These are phyloP conservation scores for Bimuria novae-zelandiae DNA, from an alignment of 2,329 filamentous ascomycete genomes.

Conservation along the genomic window DNA sequence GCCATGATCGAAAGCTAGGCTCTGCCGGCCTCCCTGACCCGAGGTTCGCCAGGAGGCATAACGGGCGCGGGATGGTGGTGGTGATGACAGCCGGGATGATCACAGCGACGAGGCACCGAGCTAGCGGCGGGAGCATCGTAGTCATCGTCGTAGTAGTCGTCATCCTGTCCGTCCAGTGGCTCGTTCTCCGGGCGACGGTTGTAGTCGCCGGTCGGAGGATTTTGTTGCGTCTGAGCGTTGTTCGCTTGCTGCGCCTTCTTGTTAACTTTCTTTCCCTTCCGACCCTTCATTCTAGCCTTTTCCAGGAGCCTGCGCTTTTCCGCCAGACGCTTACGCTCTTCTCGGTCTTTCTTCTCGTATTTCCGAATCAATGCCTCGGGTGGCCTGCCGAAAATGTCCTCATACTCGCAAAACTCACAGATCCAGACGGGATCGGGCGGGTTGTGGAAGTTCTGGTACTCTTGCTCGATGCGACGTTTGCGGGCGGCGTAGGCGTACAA, in stretches of 20 bases:
- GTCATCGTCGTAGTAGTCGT: constrained; percentile 44
- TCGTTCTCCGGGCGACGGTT: constrained; percentile 40
- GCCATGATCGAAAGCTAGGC: constrained; percentile 43
- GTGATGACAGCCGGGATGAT: constrained; percentile 38
- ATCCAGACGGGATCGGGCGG: constrained; percentile 89
- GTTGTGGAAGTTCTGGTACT: constrained; percentile 75
- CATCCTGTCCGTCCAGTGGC: constrained; percentile 37
- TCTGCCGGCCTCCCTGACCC: constrained; percentile 31
- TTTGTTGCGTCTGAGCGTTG: constrained; percentile 38
- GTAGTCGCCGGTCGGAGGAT: constrained; percentile 34
- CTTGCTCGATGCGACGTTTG: constrained; percentile 76
- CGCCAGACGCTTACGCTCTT: constrained; percentile 80
- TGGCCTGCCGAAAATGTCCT: constrained; percentile 87
- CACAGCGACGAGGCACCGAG: constrained; percentile 28
- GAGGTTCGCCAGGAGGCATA: constrained; percentile 31
- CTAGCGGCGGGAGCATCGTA: constrained; percentile 32
- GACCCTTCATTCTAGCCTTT: constrained; percentile 90
- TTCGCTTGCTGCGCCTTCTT: constrained; percentile 59
- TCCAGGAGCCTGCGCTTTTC: constrained; percentile 84
- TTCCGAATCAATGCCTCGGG: constrained; percentile 83
- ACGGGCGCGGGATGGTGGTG: constrained; percentile 31
- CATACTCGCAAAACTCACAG: constrained; percentile 98
- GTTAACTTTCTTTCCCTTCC: constrained; percentile 82
- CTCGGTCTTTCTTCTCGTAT: constrained; percentile 93
- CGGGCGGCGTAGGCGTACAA: constrained; percentile 76